phyloP scores from a whole-genome alignment of 192 early-diverging fungal species.

The Dispira simplex region DNA sequence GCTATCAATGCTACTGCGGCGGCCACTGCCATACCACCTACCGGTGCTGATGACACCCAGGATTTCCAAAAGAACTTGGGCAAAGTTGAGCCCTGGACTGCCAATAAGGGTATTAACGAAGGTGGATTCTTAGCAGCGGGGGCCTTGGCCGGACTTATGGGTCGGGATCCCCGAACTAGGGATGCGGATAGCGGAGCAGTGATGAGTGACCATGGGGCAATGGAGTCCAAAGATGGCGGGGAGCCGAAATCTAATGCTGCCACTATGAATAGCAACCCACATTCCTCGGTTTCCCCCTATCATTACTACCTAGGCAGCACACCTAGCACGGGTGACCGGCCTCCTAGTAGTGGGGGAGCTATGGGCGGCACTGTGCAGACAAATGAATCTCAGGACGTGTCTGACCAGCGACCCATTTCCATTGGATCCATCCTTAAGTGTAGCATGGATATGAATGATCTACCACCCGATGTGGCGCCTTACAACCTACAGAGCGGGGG shows the following conservation, averaged over 20 bases:
- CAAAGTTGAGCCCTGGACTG: slow-evolving; percentile 22
- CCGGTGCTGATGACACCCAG: slow-evolving; percentile 13
- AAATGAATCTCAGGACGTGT: not conserved
- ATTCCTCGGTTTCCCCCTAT: slow-evolving; percentile 1
- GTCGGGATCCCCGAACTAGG: not conserved
- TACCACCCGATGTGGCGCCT: not conserved
- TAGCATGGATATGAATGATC: not conserved
- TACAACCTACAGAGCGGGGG: not conserved
- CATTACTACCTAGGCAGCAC: not conserved
- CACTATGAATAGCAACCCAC: slow-evolving; percentile 5
- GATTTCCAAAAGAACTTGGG: slow-evolving; percentile 20
- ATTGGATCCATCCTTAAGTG: slow-evolving; percentile 1
- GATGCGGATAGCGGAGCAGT: not conserved
- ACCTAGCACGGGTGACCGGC: not conserved
- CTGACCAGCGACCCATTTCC: slow-evolving; percentile 1
- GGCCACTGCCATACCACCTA: slow-evolving; percentile 21
- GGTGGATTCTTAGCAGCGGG: slow-evolving; percentile 9
- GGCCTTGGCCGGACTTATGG: slow-evolving; percentile 9
- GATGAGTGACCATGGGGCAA: not conserved
- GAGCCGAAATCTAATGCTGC: slow-evolving; percentile 5
- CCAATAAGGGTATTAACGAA: slow-evolving; percentile 15
- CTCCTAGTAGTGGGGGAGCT: not conserved
- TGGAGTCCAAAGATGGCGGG: not conserved
- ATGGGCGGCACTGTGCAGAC: not conserved
- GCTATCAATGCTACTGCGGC: slow-evolving; percentile 29